Conservation (phyloP, 805 yeast genomes). For the Dipodascus geniculatus region DNA sequence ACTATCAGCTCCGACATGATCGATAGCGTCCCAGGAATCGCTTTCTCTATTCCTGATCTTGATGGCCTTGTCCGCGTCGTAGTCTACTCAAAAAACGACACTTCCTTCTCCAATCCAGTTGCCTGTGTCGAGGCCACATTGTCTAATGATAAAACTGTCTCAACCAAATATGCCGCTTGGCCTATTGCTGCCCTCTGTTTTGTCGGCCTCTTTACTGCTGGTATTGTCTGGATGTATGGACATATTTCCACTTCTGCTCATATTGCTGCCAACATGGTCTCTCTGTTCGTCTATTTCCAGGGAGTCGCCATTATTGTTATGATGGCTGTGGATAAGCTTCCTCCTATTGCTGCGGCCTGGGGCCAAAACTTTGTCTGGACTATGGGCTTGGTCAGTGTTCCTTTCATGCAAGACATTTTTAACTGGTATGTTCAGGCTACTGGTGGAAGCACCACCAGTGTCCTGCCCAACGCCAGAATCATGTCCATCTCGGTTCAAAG, state of each 20-base stretch:
- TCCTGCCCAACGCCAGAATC: conserved; percentile 48
- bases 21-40: conserved; percentile 61
- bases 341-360: conserved; percentile 98
- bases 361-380: conserved; percentile 95
- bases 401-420: conserved; percentile 71
- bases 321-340: conserved; percentile 88
- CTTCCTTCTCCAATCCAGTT: conserved; percentile 30
- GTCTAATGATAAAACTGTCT: conserved; percentile 86
- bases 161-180: conserved; percentile 88
- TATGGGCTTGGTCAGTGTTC: conserved; percentile 71
- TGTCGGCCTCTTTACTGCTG: conserved; percentile 76
- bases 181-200: conserved; percentile 90
- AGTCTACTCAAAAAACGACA: conserved; percentile 40
- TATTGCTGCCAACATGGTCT: conserved; percentile 91
- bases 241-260: conserved; percentile 91
- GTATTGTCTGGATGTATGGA: conserved; percentile 75
- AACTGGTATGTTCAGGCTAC: conserved; percentile 94
- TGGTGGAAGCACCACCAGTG: conserved; percentile 77
- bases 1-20: conserved; percentile 25
- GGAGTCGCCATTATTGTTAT: conserved; percentile 81
- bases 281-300: conserved; percentile 89
- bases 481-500: conserved; percentile 83
- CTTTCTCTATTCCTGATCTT: conserved; percentile 84
- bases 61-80: conserved; percentile 82
- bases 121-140: conserved; percentile 91